Evolutionary conservation across 345 rosid genomes (phyloP), one percentile per base, ranked within the genome.

Genomic region (Gynandropsis gynandra): DNA sequence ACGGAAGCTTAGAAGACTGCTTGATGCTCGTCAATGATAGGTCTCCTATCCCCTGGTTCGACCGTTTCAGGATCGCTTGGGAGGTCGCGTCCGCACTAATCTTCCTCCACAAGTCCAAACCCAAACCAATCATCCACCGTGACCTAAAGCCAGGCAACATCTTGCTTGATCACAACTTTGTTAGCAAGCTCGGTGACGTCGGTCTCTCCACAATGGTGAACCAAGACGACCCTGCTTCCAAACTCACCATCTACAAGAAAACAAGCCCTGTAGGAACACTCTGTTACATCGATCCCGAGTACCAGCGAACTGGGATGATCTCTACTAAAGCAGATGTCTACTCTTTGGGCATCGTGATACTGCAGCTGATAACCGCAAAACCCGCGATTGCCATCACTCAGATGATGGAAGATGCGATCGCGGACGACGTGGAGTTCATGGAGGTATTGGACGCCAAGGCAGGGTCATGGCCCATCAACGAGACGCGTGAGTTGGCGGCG

Each of bases 141-240:
- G 97, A 89, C 65, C 67, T 89, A 38, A 89, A 89, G 67, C 97
- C 97, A 13, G 93, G 82, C 16, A 89, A 89, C 70, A 86, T 89
- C 63, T 66, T 89, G 67, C 94, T 89, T 37, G 93, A 83, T 69
- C 76, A 66, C 16, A 81, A 86, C 67, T 68, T 70, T 4, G 81
- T 86, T 35, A 89, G 95, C 85, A 89, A 89, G 61, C 81, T 89
- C 7, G 85, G 97, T 36, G 95, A 89, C 42, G 90, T 89, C 2
- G 97, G 97, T 40, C 83, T 89, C 20, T 78, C 97, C 13, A 80
- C 78, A 24, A 66, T 75, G 66, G 73, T 85, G 11, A 57, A 58
- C 33, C 65, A 67, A 16, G 84, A 80, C 46, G 86, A 80, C 21
- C 58, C 72, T 38, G 41, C 71, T 15, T 58, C 53, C 35, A 45